Conservation (phyloP, 768 basidiomycete species). For the Tylopilus sp. region DNA sequence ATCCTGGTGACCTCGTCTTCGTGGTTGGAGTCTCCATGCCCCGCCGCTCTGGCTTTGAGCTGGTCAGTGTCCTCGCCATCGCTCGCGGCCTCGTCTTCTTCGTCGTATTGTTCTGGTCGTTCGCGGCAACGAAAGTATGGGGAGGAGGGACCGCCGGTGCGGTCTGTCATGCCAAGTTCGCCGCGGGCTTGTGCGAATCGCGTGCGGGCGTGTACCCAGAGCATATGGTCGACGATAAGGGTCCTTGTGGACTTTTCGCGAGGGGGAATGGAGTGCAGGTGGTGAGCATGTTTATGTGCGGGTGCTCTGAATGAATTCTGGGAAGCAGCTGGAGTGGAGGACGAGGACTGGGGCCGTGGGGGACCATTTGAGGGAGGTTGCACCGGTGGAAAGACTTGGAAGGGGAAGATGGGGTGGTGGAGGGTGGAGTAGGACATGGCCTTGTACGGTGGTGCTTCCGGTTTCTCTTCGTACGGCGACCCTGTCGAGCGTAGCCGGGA, state of each 20-base stretch:
- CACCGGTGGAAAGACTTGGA: conserved; percentile 16
- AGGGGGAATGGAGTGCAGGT: conserved; percentile 82
- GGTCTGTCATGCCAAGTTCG: conserved; percentile 83
- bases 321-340: conserved; percentile 11
- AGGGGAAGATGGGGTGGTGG: conserved; percentile 18
- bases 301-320: conserved; percentile 54
- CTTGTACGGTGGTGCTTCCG: conserved; percentile 6
- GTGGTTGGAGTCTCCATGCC: conserved; percentile 44
- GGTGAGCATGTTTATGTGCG: conserved; percentile 86
- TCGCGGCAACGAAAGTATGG: conserved; percentile 59
- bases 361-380: conserved; percentile 5
- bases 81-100: conserved; percentile 63
- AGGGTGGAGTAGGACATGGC: conserved; percentile 33
- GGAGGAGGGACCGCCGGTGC: conserved; percentile 64
- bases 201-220: conserved; percentile 80
- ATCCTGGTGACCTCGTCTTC: conserved; percentile 59
- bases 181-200: conserved; percentile 82
- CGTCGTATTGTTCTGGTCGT: conserved; percentile 73
- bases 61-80: conserved; percentile 56
- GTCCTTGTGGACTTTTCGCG: conserved; percentile 87
- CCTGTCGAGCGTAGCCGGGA: conserved; percentile 2
- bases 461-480: conserved; percentile 20
- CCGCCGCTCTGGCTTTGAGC: conserved; percentile 48
- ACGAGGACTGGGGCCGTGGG: conserved; percentile 10
- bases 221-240: conserved; percentile 82